Base-by-base conservation (phyloP, 257 asterid species). In the Ilex asprella region DNA sequence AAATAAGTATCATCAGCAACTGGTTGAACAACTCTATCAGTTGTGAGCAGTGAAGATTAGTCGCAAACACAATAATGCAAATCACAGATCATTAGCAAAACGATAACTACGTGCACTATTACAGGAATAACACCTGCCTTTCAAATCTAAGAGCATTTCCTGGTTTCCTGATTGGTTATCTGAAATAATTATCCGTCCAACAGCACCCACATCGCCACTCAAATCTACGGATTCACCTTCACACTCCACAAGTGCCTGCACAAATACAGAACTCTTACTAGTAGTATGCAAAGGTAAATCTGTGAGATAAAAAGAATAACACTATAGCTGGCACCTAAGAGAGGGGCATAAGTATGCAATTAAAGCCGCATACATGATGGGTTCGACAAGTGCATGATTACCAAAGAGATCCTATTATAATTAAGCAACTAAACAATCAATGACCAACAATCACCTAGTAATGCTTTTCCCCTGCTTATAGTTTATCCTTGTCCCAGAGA, bases 191-290 rank as follows among this genome's bases (percentile, higher is more conserved):
- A 88, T 67, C 71, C 96, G 77, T 61, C 98, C 96, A 60, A 91
- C 95, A 68, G 95, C 80, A 70, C 98, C 96, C 71, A 84, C 70
- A 56, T 91, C 98, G 68, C 98, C 98, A 71, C 96, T 91, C 78
- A 91, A 82, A 86, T 91, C 98, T 72, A 88, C 74, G 71, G 94
- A 76, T 65, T 91, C 96, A 31, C 96, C 95, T 53, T 91, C 98
- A 77, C 94, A 88, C 82, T 91, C 96, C 63, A 91, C 85, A 62
- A 91, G 98, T 72, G 91, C 94, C 96, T 88, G 75, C 67, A 57
- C 56, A 67, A 67, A 53, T 53, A 5, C 11, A 53, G 4, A 14
- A 53, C 30, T 15, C 30, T 15, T 6, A 10, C 10, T 53, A 53
- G 30, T 2, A 53, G 57, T 14, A 1, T 53, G 10, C 52, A 46